A percentile compares a stretch with the other conserved stretches of the same genome.
phyloP scores from a whole-genome alignment of 2,329 filamentous ascomycete species.

The Pyrenochaeta sp. region DNA sequence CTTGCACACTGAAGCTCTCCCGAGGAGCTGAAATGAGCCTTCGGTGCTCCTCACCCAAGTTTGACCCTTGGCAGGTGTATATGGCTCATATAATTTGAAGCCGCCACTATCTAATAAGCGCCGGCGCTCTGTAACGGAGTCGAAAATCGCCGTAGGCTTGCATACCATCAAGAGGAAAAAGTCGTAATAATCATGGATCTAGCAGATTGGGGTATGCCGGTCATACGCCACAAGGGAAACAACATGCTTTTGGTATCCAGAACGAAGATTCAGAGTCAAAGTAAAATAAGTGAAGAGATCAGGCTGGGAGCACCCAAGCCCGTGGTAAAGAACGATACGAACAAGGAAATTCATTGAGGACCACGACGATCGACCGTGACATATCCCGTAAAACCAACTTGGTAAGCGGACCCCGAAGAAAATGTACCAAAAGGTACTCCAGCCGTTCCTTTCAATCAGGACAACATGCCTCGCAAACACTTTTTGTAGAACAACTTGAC shows the following conservation, averaged over 20 bases:
- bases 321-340: slow-evolving; percentile 20
- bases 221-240: slow-evolving; percentile 15
- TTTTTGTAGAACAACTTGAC: slow-evolving; percentile 37
- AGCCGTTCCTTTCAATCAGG: slow-evolving; percentile 19
- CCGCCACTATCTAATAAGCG: not conserved
- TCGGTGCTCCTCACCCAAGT: too few species aligned
- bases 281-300: slow-evolving; percentile 29
- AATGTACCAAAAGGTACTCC: slow-evolving; percentile 39
- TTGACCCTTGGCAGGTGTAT: too few species aligned
- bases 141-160: not conserved
- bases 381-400: slow-evolving; percentile 31
- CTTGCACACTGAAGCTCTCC: too few species aligned
- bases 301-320: slow-evolving; percentile 19
- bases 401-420: slow-evolving; percentile 11
- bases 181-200: slow-evolving; percentile 4
- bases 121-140: not conserved
- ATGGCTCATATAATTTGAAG: not conserved
- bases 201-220: slow-evolving; percentile 11
- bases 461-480: slow-evolving; percentile 29
- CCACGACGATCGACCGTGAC: slow-evolving; percentile 27
- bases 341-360: slow-evolving; percentile 38
- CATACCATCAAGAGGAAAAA: not conserved
- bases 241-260: slow-evolving; percentile 17
- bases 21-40: too few species aligned
- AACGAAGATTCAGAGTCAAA: slow-evolving; percentile 34